Percentiles rank a stretch among this genome's conserved stretches.
Conservation (phyloP, 2,329 filamentous ascomycete genomes). For the Xylariales sp. region DNA sequence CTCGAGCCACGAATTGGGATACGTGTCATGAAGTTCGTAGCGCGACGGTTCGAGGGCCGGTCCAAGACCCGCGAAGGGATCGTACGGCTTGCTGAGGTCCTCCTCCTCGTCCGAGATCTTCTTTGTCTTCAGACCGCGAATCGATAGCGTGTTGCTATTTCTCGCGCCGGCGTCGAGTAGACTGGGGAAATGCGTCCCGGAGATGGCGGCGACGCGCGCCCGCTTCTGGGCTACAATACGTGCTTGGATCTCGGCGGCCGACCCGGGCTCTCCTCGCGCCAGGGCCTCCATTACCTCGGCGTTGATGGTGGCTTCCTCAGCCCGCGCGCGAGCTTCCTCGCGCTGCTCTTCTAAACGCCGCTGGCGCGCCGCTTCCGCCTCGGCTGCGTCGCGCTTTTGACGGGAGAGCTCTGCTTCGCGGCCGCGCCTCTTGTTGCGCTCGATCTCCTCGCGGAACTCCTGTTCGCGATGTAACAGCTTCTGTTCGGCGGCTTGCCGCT, state of each 20-base stretch:
- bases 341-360: constrained; percentile 71
- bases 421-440: constrained; percentile 68
- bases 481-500: constrained; percentile 61
- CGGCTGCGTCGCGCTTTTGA: constrained; percentile 68
- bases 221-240: constrained; percentile 80
- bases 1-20: constrained; percentile 81
- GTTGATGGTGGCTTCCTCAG: constrained; percentile 70
- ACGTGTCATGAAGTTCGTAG: constrained; percentile 73
- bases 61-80: constrained; percentile 82
- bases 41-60: constrained; percentile 69
- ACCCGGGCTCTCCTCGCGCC: constrained; percentile 68
- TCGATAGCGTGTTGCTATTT: constrained; percentile 63
- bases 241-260: constrained; percentile 68
- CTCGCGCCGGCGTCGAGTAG: constrained; percentile 47
- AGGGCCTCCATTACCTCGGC: constrained; percentile 78
- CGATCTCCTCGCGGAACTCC: constrained; percentile 76
- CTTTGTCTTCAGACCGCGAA: constrained; percentile 82
- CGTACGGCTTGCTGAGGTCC: constrained; percentile 80
- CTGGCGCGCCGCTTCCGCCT: constrained; percentile 73
- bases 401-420: constrained; percentile 66
- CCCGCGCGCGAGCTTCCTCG: constrained; percentile 78
- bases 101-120: constrained; percentile 62
- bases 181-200: constrained; percentile 49
- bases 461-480: constrained; percentile 72
- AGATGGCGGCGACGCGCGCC: constrained; percentile 66